A percentile compares a stretch with the other conserved stretches of the same genome.
phyloP scores from a whole-genome alignment of 441 rosid species.

The Jatropha podagrica region DNA sequence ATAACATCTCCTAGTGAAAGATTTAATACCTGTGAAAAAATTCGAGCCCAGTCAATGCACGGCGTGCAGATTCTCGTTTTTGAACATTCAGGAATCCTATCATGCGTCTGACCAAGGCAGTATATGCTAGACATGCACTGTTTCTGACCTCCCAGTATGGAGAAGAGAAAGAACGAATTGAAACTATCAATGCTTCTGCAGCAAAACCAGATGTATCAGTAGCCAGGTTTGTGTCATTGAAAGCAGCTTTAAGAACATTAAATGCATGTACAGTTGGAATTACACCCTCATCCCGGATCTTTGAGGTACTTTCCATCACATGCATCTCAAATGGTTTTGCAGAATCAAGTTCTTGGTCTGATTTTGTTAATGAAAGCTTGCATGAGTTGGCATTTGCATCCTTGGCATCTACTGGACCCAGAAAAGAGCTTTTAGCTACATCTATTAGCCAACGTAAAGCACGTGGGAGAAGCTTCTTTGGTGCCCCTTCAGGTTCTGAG shows the following conservation, averaged over 20 bases:
- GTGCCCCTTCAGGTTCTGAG: slow-evolving; percentile 93
- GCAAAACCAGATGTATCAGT: slow-evolving; percentile 96
- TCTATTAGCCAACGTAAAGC: slow-evolving; percentile 87
- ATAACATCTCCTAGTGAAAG: slow-evolving; percentile 16
- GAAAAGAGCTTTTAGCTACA: slow-evolving; percentile 65
- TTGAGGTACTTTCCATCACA: slow-evolving; percentile 54
- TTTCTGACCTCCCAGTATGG: slow-evolving; percentile 98
- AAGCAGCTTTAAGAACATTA: slow-evolving; percentile 87
- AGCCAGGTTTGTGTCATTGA: slow-evolving; percentile 92
- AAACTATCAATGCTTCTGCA: slow-evolving; percentile 82
- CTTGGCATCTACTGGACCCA: slow-evolving; percentile 34
- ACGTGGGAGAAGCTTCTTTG: slow-evolving; percentile 89
- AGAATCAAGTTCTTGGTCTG: slow-evolving; percentile 34
- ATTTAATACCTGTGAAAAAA: slow-evolving; percentile 84
- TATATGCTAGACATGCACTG: slow-evolving; percentile 92
- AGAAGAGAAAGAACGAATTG: slow-evolving; percentile 87
- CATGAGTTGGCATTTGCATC: slow-evolving; percentile 27
- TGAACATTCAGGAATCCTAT: slow-evolving; percentile 91
- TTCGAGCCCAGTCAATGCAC: slow-evolving; percentile 90
- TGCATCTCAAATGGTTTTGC: slow-evolving; percentile 34
- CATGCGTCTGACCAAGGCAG: slow-evolving; percentile 89
- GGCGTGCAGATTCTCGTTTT: slow-evolving; percentile 83
- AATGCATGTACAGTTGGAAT: slow-evolving; percentile 97
- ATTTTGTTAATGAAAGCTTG: slow-evolving; percentile 25
- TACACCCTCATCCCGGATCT: slow-evolving; percentile 94